Evolutionary conservation across 805 yeast genomes (phyloP), one percentile per base, ranked within the genome.

Genomic region (Ogataea zsoltii): DNA sequence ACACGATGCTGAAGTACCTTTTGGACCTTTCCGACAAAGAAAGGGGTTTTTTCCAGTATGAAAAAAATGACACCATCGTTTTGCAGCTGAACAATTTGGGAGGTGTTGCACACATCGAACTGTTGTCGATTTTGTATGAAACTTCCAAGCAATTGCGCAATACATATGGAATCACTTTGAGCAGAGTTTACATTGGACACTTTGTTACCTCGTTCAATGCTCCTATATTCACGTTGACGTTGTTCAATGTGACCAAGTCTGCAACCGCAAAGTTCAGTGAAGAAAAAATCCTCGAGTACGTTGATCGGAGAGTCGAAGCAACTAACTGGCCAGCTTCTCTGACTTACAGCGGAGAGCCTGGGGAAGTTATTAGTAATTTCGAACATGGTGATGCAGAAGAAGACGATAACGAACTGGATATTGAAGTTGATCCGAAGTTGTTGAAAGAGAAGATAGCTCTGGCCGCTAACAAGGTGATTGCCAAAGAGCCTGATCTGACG

Each of bases 121-220:
- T 60, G 34, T 54, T 60, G 34, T 63, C 65, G 11, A 39, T 67
- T 10, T 43, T 65, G 36, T 57, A 50, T 28, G 57, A 59, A 36
- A 50, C 63, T 7, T 43, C 58, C 7, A 45, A 58, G 14, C 61
- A 54, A 16, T 51, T 68, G 42, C 53, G 55, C 26, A 46, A 45
- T 2, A 48, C 42, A 15, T 67, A 67, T 42, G 60, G 59, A 2
- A 60, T 67, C 29, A 49, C 48, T 13, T 61, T 67, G 11, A 30
- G 49, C 19, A 56, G 71, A 44, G 63, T 66, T n/a, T 63, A 65
- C 41, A 54, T 61, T 17, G 70, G 70, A 3, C 56, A 56, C 23
- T 67, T 67, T 50, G 65, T 67, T 12, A 66, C 70, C 12, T 63
- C 70, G 1, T 60, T 68, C 46, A 68, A 68, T 51, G 71, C 71